Evolutionary conservation across 176 grass and related monocot genomes (phyloP).

Genomic region (Elymus sibiricus): DNA sequence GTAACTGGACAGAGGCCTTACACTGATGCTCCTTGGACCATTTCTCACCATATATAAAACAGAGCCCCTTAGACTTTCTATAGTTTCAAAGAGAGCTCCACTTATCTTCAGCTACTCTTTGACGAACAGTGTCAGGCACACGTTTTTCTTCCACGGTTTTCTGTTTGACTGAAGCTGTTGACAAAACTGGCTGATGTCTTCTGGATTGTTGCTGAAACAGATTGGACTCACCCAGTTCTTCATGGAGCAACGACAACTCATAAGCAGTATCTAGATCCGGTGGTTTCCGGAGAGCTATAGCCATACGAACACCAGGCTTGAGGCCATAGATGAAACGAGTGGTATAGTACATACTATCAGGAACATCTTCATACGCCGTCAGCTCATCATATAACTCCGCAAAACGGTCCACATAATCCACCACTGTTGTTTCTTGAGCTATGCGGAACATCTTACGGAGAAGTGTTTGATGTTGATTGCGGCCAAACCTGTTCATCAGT

Average conservation of each 20-base stretch:
- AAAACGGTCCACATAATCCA: not conserved
- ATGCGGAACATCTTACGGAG: not conserved
- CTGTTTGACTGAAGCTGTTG: no score
- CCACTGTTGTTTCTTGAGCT: not conserved
- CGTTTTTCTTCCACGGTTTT: no score
- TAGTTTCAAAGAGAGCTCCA: no score
- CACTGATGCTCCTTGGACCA: no score
- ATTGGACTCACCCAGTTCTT: not conserved
- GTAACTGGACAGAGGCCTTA: no score
- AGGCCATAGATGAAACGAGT: not conserved
- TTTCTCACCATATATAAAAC: no score
- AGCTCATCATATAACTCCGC: not conserved
- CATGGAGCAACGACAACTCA: not conserved
- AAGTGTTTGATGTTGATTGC: not conserved
- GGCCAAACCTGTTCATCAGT: not conserved
- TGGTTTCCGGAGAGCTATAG: not conserved
- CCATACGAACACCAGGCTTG: not conserved
- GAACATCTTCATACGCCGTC: not conserved
- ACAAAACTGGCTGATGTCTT: no score
- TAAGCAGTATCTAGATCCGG: not conserved
- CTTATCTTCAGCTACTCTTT: no score
- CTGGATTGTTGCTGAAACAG: no score
- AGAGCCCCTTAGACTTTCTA: no score
- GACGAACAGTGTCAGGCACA: no score
- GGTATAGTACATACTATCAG: not conserved